phyloP scores from a whole-genome alignment of 345 rosid genomes.

The Acer yangbiense region DNA sequence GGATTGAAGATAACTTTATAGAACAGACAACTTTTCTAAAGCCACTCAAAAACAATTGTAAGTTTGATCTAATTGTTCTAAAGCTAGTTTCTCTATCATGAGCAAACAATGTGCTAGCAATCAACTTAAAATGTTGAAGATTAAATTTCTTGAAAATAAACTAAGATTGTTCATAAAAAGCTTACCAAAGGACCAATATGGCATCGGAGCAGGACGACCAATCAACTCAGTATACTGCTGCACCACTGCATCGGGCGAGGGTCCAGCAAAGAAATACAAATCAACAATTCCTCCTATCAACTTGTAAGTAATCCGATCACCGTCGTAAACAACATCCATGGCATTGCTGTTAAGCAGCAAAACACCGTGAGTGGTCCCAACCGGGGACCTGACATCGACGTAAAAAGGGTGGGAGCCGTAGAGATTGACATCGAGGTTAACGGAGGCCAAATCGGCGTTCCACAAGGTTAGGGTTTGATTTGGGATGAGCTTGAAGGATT shows the following conservation, averaged over 20 bases:
- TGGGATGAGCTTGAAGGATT: not conserved
- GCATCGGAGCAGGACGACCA: conserved; percentile 56
- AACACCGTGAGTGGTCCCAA: conserved; percentile 23
- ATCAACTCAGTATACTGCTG: conserved; percentile 51
- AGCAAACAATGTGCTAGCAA: not conserved
- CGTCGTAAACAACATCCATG: conserved; percentile 24
- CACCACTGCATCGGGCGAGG: conserved; percentile 37
- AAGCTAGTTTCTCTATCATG: not conserved
- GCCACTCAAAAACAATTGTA: no score
- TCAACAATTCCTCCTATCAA: conserved; percentile 49
- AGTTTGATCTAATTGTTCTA: no score
- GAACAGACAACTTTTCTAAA: no score
- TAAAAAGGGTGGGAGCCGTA: not conserved
- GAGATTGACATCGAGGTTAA: not conserved
- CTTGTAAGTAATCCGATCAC: conserved; percentile 49
- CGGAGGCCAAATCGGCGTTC: not conserved
- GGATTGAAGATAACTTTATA: no score
- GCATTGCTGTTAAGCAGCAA: conserved; percentile 45
- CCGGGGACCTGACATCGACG: not conserved
- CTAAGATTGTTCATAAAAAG: not conserved
- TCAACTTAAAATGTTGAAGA: not conserved
- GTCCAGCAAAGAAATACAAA: conserved; percentile 44
- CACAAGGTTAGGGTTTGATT: not conserved
- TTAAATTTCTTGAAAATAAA: not conserved
- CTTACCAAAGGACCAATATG: conserved; percentile 52